Conservation (phyloP, 1,284 basidiomycete genomes). For the Kwoniella shivajii region DNA sequence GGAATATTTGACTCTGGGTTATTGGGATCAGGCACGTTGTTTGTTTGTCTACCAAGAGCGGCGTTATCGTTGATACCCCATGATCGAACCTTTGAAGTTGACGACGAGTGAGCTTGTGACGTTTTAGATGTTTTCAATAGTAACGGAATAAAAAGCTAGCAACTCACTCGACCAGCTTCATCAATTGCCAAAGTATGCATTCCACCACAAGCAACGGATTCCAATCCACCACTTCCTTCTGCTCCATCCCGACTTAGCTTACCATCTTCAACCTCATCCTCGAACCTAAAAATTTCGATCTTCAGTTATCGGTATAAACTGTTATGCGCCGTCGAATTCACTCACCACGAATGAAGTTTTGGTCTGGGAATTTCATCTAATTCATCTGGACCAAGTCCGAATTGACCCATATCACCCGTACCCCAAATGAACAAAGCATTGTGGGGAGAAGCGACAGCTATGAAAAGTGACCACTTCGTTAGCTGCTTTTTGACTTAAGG, state of each 20-base stretch:
- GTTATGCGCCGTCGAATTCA: neutral
- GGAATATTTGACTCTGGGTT: conserved; percentile 65
- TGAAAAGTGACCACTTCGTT: neutral
- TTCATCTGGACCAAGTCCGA: conserved; percentile 72
- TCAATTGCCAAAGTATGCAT: conserved; percentile 83
- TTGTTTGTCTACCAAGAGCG: conserved; percentile 79
- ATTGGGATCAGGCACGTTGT: conserved; percentile 64
- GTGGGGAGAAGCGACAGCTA: conserved; percentile 30
- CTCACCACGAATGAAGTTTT: conserved; percentile 61
- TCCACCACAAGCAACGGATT: conserved; percentile 74
- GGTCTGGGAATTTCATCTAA: conserved; percentile 72
- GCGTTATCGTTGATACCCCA: conserved; percentile 93
- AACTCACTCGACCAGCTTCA: conserved; percentile 75
- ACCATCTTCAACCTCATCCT: conserved; percentile 51
- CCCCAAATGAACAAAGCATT: conserved; percentile 75
- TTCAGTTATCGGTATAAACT: neutral
- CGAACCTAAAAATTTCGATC: conserved; percentile 38
- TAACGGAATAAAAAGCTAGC: conserved; percentile 55
- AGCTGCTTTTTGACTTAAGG: neutral
- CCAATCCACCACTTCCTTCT: conserved; percentile 62
- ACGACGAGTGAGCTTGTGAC: neutral
- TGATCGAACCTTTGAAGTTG: conserved; percentile 71
- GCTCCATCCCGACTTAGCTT: conserved; percentile 59
- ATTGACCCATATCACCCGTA: conserved; percentile 80
- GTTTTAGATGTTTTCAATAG: conserved; percentile 66